These are phyloP conservation scores for Hysterangium stoloniferum DNA, from an alignment of 768 basidiomycete species.

Conservation along the genomic window DNA sequence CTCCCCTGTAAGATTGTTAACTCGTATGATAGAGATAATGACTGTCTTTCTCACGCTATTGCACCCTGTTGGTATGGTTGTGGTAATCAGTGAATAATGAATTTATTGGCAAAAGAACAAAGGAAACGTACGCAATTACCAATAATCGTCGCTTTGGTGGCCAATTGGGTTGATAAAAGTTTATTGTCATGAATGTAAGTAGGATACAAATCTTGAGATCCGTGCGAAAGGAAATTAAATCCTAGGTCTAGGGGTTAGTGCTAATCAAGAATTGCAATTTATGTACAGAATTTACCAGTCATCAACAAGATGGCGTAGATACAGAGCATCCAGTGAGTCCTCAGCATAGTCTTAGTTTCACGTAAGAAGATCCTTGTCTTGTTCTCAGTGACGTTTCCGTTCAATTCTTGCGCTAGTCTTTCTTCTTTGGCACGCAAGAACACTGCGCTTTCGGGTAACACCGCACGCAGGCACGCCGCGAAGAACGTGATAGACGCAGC, in stretches of 20 bases:
- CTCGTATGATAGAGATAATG: not conserved
- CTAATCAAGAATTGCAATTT: not conserved
- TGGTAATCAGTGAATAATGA: not conserved
- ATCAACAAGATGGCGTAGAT: slow-evolving; percentile 81
- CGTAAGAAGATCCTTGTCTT: slow-evolving; percentile 67
- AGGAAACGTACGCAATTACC: slow-evolving; percentile 51
- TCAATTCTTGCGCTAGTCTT: slow-evolving; percentile 34
- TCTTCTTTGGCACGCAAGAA: slow-evolving; percentile 59
- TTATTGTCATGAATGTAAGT: slow-evolving; percentile 64
- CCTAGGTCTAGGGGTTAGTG: slow-evolving; percentile 25
- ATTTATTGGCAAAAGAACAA: too few relatives aligned
- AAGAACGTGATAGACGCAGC: slow-evolving; percentile 61
- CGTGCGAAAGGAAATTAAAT: slow-evolving; percentile 75
- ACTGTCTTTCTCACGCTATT: slow-evolving; percentile 28
- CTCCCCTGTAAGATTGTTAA: slow-evolving; percentile 37
- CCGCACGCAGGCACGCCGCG: slow-evolving; percentile 55
- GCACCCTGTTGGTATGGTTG: slow-evolving; percentile 34
- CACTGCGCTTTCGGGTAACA: slow-evolving; percentile 70
- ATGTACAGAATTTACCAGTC: slow-evolving; percentile 36
- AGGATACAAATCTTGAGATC: slow-evolving; percentile 74
- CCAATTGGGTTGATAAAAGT: slow-evolving; percentile 44
- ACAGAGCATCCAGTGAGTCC: slow-evolving; percentile 72
- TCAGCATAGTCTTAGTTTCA: slow-evolving; percentile 72
- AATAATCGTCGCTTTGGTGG: slow-evolving; percentile 77
- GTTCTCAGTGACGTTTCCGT: slow-evolving; percentile 28